phyloP scores from a whole-genome alignment of 1,284 basidiomycete genomes.

The Malassezia psittaci region DNA sequence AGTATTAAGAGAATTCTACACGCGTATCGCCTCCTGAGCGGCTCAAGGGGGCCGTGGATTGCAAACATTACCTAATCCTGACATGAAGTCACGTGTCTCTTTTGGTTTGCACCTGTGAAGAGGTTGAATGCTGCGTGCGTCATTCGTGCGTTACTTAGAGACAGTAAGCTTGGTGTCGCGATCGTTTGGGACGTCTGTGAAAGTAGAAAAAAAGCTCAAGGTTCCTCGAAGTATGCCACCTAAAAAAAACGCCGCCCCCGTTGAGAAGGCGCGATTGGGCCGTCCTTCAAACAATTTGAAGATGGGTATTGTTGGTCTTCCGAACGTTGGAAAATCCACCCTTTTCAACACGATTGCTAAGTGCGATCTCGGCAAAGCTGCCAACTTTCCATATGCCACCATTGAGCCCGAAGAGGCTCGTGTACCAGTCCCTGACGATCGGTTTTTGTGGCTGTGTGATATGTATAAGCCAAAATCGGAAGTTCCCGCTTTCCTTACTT shows the following conservation, averaged over 20 bases:
- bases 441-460: conserved; percentile 88
- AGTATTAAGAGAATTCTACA: too few relatives aligned
- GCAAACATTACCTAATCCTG: neutral
- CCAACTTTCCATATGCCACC: conserved; percentile 97
- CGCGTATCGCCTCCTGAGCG: neutral
- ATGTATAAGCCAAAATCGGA: conserved; percentile 79
- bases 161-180: neutral
- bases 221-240: conserved; percentile 35
- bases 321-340: conserved; percentile 46
- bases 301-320: conserved; percentile 47
- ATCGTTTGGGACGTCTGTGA: conserved; percentile 13
- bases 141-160: conserved; percentile 10
- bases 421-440: conserved; percentile 87
- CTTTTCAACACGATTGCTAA: conserved; percentile 77
- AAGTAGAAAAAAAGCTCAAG: conserved; percentile 19
- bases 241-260: conserved; percentile 30
- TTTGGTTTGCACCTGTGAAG: neutral
- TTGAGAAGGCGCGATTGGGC: conserved; percentile 40
- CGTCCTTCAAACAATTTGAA: conserved; percentile 46
- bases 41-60: neutral
- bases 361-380: conserved; percentile 77
- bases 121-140: conserved; percentile 14
- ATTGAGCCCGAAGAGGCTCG: conserved; percentile 62
- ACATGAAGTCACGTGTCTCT: neutral
- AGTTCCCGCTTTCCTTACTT: conserved; percentile 89